phyloP scores from a whole-genome alignment of 345 rosid species.

The Erysimum cheiranthoides region DNA sequence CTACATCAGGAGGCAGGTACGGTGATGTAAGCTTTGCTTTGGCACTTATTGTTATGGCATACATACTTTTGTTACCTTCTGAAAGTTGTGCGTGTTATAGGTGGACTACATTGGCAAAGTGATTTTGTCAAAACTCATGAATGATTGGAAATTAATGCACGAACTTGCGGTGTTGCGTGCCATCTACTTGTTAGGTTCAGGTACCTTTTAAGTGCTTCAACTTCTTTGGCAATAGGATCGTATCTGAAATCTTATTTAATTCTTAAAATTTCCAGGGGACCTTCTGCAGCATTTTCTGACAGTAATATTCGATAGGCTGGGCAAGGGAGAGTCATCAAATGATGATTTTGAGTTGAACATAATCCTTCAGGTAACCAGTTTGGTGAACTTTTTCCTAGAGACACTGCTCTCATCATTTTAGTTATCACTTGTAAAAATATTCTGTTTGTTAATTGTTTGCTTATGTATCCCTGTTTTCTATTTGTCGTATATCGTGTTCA shows the following conservation, averaged over 20 bases:
- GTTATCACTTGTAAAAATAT: not conserved
- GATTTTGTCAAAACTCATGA: slow-evolving; percentile 83
- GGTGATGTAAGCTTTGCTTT: slow-evolving; percentile 33
- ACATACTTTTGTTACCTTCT: slow-evolving; percentile 24
- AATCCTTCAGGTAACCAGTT: slow-evolving; percentile 74
- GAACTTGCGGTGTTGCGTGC: slow-evolving; percentile 97
- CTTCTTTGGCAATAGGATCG: slow-evolving; percentile 22
- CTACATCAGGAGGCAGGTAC: slow-evolving; percentile 84
- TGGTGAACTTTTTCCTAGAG: slow-evolving; percentile 6
- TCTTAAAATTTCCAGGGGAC: slow-evolving; percentile 67
- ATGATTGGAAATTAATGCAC: slow-evolving; percentile 94
- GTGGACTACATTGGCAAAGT: slow-evolving; percentile 79
- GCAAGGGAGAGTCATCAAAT: slow-evolving; percentile 87
- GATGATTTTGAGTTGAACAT: slow-evolving; percentile 95
- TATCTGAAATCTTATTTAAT: slow-evolving; percentile 23
- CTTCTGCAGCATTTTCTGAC: slow-evolving; percentile 91
- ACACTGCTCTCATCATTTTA: slow-evolving; percentile 14
- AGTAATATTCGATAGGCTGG: slow-evolving; percentile 77
- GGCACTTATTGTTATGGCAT: slow-evolving; percentile 25
- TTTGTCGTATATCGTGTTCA: slow-evolving; percentile 23
- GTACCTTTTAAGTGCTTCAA: slow-evolving; percentile 48
- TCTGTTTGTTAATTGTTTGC: not conserved
- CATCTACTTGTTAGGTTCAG: slow-evolving; percentile 97
- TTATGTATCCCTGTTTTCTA: slow-evolving; percentile 20
- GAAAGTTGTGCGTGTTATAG: slow-evolving; percentile 51